Evolutionary conservation across 1,139 yeast genomes (phyloP), one percentile per base, ranked within the genome.

Genomic region (Geotrichum bryndzae): DNA sequence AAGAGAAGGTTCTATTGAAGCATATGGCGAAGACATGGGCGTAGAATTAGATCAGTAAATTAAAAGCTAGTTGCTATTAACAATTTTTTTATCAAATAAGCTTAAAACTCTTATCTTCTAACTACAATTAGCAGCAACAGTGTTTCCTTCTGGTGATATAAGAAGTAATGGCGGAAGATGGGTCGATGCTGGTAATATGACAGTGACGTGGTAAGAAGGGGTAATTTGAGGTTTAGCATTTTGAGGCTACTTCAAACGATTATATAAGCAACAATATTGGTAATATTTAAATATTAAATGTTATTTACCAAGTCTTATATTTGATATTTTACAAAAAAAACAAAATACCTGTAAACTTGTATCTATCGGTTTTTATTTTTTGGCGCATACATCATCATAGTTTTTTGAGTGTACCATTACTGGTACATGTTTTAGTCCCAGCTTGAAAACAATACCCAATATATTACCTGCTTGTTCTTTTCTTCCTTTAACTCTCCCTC

Each of bases 1-100:
- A 52, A 77, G 70, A 51, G 75, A 68, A 51, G 65, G 67, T 31
- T 68, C 72, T 29, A 59, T 46, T n/a, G 56, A 55, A 2, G 56
- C 18, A 56, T 46, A 58, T 8, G 46, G 46, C 22, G 46, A 41
- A 2, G 46, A 41, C 46, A 41, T 41, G n/a, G 46, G 15, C 18
- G 15, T 5, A 41, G n/a, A 41, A n/a, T 41, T 15, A 3, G n/a
- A 41, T 41, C 46, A 41, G 46, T 4, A 41, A 41, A 41, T 41
- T 15, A 41, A 11, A 6, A 6, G 7, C 15, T 41, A 15, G 22
- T n/a, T 5, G 22, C 46, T 15, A 11, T 41, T 41, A 41, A 15
- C n/a, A n/a, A 41, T 13, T 2, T 27, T 27, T 27, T 27, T 27
- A 27, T 27, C 31, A 27, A 27, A 27, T 27, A 27, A 27, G 3